Evolutionary conservation across 2,329 filamentous ascomycete species (phyloP).

Genomic region (Nigrospora sphaerica): DNA sequence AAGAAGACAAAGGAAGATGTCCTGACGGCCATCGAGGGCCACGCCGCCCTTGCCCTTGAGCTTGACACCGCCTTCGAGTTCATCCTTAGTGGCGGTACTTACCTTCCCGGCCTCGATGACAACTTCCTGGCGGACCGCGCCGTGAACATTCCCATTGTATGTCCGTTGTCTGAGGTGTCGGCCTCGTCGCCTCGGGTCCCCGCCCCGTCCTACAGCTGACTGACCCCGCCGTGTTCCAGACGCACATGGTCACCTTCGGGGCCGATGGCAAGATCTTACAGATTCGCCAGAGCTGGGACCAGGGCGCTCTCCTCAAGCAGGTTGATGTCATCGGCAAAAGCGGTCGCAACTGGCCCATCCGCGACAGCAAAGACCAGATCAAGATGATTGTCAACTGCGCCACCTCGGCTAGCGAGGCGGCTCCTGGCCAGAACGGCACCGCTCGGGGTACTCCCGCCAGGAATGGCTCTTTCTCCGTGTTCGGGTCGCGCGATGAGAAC

Average conservation of each 20-base stretch:
- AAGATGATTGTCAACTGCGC: constrained; percentile 62
- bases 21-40: constrained; percentile 65
- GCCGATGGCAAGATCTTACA: constrained; percentile 70
- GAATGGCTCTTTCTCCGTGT: constrained; percentile 68
- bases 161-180: constrained; percentile 24
- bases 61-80: constrained; percentile 82
- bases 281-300: constrained; percentile 91
- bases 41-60: constrained; percentile 65
- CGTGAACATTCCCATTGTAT: constrained; percentile 74
- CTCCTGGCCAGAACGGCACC: constrained; percentile 26
- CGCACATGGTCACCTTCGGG: constrained; percentile 85
- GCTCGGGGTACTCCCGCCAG: constrained; percentile 40
- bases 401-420: constrained; percentile 32
- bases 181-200: background rate
- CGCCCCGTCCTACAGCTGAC: background rate
- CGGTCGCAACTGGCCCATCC: constrained; percentile 91
- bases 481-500: constrained; percentile 59
- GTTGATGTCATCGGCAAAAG: constrained; percentile 88
- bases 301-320: constrained; percentile 85
- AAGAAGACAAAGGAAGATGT: constrained; percentile 78
- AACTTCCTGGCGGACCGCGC: constrained; percentile 84
- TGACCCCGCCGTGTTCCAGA: constrained; percentile 38
- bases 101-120: constrained; percentile 84
- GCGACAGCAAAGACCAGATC: constrained; percentile 77
- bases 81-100: constrained; percentile 70